Evolutionary conservation across 371 early-diverging fungal genomes (phyloP), one percentile per base, ranked within the genome.

Genomic region (Blakeslea trispora): DNA sequence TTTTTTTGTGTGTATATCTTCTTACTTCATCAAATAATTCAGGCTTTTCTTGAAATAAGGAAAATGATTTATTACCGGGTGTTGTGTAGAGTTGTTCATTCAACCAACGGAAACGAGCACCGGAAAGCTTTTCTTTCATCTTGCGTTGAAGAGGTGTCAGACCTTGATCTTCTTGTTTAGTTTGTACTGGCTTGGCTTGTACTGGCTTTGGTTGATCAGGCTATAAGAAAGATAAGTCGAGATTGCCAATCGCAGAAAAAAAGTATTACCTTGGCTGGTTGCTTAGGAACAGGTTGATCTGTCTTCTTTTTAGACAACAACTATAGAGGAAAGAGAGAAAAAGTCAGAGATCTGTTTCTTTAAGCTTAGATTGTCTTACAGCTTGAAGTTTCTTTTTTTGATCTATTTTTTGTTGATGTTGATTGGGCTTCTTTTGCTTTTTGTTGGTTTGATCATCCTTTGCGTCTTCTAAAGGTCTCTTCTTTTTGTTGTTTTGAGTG

Each of bases 11-110:
- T 13, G 2, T 6, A 22, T 7, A n/a, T n/a, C n/a, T n/a, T n/a
- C 71, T 55, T 75, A 88, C 90, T 71, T 94, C 91, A 28, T 91
- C 90, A 77, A 98, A 98, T 31, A 93, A 69, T 52, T 89, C 86
- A 0, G 97, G 96, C 50, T 93, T 85, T 46, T 88, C 77, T 61
- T 85, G 83, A 65, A 97, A 93, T 41, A 95, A 68, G 11, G 78
- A 60, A 54, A 86, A 89, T 1, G 96, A 88, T 11, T 87, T 81
- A 17, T 82, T 70, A 34, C 95, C 91, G 0, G 82, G 75, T 7
- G 88, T 88, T 6, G 97, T 97, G 72, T 98, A 98, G 8, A 98
- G 84, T 45, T 89, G 75, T 71, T 98, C 99, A 71, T 98, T 98
- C 60, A 98, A 75, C 90, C 90, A 93, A 9, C 98, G 88, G 76